Evolutionary conservation across 2,329 filamentous ascomycete species (phyloP).

Genomic region (Talaromyces islandicus): DNA sequence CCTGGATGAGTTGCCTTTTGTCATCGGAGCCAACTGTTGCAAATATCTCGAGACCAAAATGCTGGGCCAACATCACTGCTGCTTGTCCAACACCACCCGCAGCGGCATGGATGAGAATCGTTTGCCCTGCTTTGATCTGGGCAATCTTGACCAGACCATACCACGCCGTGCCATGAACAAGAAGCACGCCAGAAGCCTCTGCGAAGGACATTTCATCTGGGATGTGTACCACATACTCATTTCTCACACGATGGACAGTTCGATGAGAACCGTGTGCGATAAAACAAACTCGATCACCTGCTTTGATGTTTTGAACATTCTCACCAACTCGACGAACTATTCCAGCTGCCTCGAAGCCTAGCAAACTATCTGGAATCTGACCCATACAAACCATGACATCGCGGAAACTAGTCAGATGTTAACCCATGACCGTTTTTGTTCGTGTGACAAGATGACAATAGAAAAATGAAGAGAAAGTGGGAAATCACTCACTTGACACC

Average conservation of each 20-base stretch:
- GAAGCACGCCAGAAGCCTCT: not conserved
- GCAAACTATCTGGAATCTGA: not conserved
- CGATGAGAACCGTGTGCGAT: not conserved
- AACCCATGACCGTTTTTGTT: not conserved
- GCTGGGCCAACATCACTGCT: constrained; percentile 17
- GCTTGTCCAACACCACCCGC: constrained; percentile 14
- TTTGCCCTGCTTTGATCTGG: constrained; percentile 14
- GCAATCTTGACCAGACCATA: constrained; percentile 9
- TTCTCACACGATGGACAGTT: not conserved
- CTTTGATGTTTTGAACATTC: not conserved
- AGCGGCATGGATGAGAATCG: constrained; percentile 17
- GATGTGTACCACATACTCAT: not conserved
- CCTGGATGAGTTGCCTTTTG: constrained; percentile 5
- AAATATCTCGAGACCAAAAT: constrained; percentile 12
- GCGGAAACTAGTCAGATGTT: not conserved
- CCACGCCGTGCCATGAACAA: constrained; percentile 13
- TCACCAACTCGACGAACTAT: not conserved
- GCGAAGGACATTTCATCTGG: constrained; percentile 7
- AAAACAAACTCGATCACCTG: constrained; percentile 1
- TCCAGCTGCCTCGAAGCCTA: constrained; percentile 2
- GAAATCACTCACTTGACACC: not conserved
- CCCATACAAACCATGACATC: constrained; percentile 15
- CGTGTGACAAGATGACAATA: not conserved
- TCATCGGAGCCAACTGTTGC: constrained; percentile 12
- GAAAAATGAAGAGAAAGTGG: too few species aligned